phyloP scores from a whole-genome alignment of 2,329 filamentous ascomycete species.

The Shiraia sp. region DNA sequence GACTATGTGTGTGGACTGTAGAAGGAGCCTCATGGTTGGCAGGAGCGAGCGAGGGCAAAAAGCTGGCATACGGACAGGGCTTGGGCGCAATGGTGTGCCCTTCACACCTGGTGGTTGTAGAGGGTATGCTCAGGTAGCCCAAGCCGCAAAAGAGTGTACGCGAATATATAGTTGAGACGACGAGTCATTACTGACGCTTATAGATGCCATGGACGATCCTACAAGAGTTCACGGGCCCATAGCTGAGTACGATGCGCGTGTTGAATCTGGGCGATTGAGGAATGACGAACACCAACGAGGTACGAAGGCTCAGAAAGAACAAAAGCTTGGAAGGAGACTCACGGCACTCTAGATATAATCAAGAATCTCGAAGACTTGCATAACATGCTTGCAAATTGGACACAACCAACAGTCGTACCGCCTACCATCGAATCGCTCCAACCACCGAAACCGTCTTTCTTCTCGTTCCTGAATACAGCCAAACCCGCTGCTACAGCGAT shows the following conservation, averaged over 20 bases:
- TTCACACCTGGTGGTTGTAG: conserved; percentile 16
- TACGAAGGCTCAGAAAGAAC: conserved; percentile 48
- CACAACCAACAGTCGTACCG: conserved; percentile 72
- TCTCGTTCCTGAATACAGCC: conserved; percentile 64
- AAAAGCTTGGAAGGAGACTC: conserved; percentile 2
- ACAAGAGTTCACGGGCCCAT: conserved; percentile 66
- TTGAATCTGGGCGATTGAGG: conserved; percentile 71
- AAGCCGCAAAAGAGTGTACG: conserved; percentile 28
- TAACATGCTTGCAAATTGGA: conserved; percentile 76
- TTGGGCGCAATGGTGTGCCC: conserved; percentile 7
- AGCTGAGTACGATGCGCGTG: conserved; percentile 83
- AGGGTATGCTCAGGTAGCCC: conserved; percentile 37
- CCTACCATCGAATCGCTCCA: conserved; percentile 74
- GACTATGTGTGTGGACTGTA: conserved; percentile 34
- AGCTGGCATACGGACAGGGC: conserved; percentile 5
- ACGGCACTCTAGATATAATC: conserved; percentile 69
- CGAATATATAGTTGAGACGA: conserved; percentile 3
- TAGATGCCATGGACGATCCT: conserved; percentile 17
- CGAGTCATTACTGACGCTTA: conserved; percentile 5
- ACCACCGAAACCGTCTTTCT: conserved; percentile 57
- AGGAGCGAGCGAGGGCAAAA: conserved; percentile 7
- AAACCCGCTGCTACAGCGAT: conserved; percentile 42
- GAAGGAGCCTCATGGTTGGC: conserved; percentile 14
- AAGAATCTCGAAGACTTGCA: conserved; percentile 87
- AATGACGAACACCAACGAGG: conserved; percentile 92